Base-by-base conservation (phyloP, 2,329 filamentous ascomycete species). In the Helminthosporium solani region DNA sequence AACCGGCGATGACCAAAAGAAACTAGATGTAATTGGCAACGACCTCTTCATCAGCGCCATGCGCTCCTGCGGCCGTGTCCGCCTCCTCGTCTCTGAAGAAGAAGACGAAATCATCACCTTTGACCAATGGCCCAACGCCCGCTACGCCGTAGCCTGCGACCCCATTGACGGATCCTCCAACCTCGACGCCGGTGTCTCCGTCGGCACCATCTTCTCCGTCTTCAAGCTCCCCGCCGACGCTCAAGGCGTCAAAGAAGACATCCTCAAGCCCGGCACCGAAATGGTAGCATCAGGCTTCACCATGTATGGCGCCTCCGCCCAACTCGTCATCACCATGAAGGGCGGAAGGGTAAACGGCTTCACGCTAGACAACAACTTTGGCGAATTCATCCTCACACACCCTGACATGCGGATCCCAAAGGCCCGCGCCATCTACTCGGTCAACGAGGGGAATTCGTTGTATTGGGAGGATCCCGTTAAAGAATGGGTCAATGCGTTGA, bases 1-100 rank as follows among this genome's bases (percentile, higher is more conserved):
- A 43, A 97, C 94, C 2, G 94, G 94, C 56, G 94, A 99, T 73
- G 94, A 97, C 71, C 94, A 99, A 73, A 99, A 99, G 84, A 99
- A 99, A 78, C 88, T 99, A 53, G 94, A 99, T 70, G 92, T 99
- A 49, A 97, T 99, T 69, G 92, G 91, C 71, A 97, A 99, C 71
- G 94, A 99, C 70, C 81, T 99, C 63, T 99, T 99, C 77, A 88
- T 99, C 67, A 86, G 89, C 51, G 88, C 91, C 54, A 97, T 99
- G 94, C 84, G 83, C 60, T 92, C 89, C 42, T 96, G 88, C 21
- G 91, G 90, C 63, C 91, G 90, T 73, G 94, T 91, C 70, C 85
- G 90, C 42, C 78, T 97, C 48, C 79, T 99, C 28, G 91, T 99
- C n/a, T 99, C 94, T 1, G 94, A 99, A 73, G 94, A 99, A 70